phyloP scores from a whole-genome alignment of 1,284 basidiomycete genomes.

The Boletellus deceptivus region DNA sequence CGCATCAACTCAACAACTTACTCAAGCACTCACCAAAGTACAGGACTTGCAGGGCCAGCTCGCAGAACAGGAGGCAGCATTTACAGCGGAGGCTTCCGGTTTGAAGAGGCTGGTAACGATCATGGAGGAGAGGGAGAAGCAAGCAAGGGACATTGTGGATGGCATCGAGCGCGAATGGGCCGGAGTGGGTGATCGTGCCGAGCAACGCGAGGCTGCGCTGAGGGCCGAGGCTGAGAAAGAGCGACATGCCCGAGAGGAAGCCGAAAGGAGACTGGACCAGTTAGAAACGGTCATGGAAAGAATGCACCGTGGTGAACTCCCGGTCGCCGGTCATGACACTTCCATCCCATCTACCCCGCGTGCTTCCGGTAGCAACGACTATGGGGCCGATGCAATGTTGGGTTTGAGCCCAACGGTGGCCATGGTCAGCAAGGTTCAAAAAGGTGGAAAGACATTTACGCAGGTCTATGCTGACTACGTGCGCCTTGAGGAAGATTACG shows the following conservation, averaged over 20 bases:
- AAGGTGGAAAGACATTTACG: conserved; percentile 82
- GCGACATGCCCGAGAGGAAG: conserved; percentile 54
- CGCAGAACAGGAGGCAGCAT: conserved; percentile 78
- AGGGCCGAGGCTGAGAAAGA: conserved; percentile 68
- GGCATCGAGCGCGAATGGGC: conserved; percentile 79
- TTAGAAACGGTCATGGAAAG: conserved; percentile 62
- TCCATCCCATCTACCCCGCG: conserved; percentile 49
- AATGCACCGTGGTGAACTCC: conserved; percentile 68
- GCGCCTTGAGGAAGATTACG: conserved; percentile 78
- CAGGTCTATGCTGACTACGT: conserved; percentile 90
- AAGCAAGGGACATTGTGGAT: conserved; percentile 75
- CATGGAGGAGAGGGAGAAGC: conserved; percentile 81
- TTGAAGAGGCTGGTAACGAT: conserved; percentile 71
- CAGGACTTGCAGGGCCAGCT: conserved; percentile 71
- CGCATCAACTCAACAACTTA: conserved; percentile 64
- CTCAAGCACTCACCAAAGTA: conserved; percentile 66
- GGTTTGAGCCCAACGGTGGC: conserved; percentile 82
- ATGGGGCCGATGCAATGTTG: conserved; percentile 52
- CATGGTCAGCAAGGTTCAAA: conserved; percentile 76
- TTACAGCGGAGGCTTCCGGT: conserved; percentile 69
- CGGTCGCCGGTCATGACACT: conserved; percentile 46
- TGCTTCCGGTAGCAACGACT: conserved; percentile 44
- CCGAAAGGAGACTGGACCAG: conserved; percentile 59
- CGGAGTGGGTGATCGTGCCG: conserved; percentile 64
- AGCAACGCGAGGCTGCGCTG: conserved; percentile 61